Conservation (phyloP, 345 rosid genomes). For the Aegle marmelos region DNA sequence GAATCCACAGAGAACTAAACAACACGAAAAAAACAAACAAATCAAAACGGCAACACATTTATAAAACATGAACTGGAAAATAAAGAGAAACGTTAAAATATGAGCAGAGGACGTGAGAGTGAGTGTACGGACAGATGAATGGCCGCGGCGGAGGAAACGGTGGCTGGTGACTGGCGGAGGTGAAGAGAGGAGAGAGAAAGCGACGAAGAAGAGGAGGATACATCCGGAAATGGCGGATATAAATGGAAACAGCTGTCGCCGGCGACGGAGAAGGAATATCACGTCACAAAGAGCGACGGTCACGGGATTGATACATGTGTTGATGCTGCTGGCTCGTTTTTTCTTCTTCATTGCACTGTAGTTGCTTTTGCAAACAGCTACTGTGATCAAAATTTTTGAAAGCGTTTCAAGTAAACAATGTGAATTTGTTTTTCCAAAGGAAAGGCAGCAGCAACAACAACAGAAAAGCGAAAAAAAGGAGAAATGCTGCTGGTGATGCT, state of each 20-base stretch:
- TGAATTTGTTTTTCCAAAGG: neutral
- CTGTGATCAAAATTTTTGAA: conserved; percentile 6
- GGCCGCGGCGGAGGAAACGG: conserved; percentile 21
- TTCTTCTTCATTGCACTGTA: conserved; percentile 34
- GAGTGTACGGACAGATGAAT: conserved; percentile 22
- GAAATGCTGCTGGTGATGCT: neutral
- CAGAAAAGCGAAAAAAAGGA: too few species aligned
- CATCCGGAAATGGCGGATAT: conserved; percentile 56
- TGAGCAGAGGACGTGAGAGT: neutral
- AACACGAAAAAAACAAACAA: conserved; percentile 1
- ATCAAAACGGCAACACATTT: neutral
- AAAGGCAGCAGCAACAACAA: neutral
- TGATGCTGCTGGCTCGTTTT: conserved; percentile 25
- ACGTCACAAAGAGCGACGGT: conserved; percentile 30
- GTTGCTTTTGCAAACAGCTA: neutral
- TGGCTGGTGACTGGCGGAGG: conserved; percentile 45
- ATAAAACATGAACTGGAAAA: neutral
- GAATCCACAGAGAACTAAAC: conserved; percentile 31
- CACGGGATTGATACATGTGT: neutral
- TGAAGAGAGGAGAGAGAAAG: conserved; percentile 40
- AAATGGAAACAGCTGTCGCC: conserved; percentile 56
- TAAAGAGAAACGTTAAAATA: neutral
- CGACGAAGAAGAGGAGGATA: conserved; percentile 52
- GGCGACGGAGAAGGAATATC: conserved; percentile 43
- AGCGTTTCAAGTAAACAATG: neutral